Base-by-base conservation (phyloP, 805 yeast species). In the Cyberlindnera mrakii region DNA sequence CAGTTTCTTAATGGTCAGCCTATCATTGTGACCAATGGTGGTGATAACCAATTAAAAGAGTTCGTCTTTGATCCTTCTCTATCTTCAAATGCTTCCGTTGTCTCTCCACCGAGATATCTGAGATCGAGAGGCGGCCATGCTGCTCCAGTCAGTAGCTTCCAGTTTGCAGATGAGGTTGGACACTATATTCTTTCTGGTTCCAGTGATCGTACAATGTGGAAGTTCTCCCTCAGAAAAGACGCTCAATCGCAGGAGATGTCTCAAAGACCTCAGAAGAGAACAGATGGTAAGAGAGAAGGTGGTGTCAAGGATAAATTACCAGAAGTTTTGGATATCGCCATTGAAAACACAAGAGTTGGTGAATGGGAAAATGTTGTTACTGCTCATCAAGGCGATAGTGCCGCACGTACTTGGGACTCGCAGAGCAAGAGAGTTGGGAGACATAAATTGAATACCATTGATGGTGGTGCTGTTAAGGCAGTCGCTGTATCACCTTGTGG, bases 51-150 rank as follows among this genome's bases (percentile, higher is more conserved):
- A 32, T 69, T 93, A 53, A 86, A 86, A 55, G 98, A 93, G 63
- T 85, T 72, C 53, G 97, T 89, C 0, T 93, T 93, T 64, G 99
- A 93, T 64, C 97, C 97, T 2, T 78, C 93, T 2, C 67, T 90
- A 40, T 79, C 90, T 0, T 68, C 83, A 1, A 60, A 62, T 31
- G 54, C 76, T 0, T 69, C 82, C 2, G 78, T 87, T 29, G 82
- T 85, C 5, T 78, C 89, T 11, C 96, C 96, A 1, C 98, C 99
- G 35, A 81, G 99, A 58, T 79, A 82, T 47, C 70, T 95, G 55
- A 78, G 99, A 61, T 85, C 95, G 1, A 77, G 99, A 59, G 98
- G 97, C 55, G 99, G 99, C n/a, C 99, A 93, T 62, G 79, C 96
- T 4, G 83, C 85, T 27, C 96, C 99, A 3, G 95, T 98, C 3